Base-by-base conservation (phyloP, 495 filamentous ascomycete species). In the Aspergillus nanangensis region DNA sequence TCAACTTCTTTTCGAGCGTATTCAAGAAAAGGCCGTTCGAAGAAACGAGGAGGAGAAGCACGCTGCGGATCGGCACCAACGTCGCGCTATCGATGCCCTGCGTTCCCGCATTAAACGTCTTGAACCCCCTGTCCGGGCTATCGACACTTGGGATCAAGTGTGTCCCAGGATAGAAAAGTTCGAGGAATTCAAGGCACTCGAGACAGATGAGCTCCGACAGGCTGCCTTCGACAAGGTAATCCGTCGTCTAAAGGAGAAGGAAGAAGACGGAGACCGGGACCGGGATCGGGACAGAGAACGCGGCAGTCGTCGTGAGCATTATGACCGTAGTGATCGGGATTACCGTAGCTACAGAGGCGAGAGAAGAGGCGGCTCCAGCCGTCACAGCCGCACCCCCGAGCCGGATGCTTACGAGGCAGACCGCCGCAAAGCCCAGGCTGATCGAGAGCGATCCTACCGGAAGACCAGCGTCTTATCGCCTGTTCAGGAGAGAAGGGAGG, bases 191-290 rank as follows among this genome's bases (percentile, higher is more conserved):
- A 79, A 83, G 47, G 86, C 83, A 15, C 73, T 97, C 20, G 76
- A 86, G 41, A 79, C 84, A 8, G 93, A 97, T 18, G 88, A 95
- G 22, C 71, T 86, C 27, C 87, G 91, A 38, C 80, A 82, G 21
- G 73, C 78, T 44, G 94, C 90, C 9, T 97, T 96, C 59, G 94
- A 96, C 22, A 99, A 97, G 66, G 77, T 89, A 54, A 82, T 96
- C 47, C 86, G 89, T 31, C 89, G 93, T 41, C 68, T 96, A 4
- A 86, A 84, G 55, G 93, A 97, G 58, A 90, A 91, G 61, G 88
- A 94, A 39, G 91, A 96, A 41, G 89, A 95, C 46, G 61, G 65
- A 3, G 91, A 94, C 18, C 45, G 45, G 1, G 45, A 56, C n/a
- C 48, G 48, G 11, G 48, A 74, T 20, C 61, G 72, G 41, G 83